Conservation (phyloP, 176 grass and related monocot species). For the Phragmites australis region DNA sequence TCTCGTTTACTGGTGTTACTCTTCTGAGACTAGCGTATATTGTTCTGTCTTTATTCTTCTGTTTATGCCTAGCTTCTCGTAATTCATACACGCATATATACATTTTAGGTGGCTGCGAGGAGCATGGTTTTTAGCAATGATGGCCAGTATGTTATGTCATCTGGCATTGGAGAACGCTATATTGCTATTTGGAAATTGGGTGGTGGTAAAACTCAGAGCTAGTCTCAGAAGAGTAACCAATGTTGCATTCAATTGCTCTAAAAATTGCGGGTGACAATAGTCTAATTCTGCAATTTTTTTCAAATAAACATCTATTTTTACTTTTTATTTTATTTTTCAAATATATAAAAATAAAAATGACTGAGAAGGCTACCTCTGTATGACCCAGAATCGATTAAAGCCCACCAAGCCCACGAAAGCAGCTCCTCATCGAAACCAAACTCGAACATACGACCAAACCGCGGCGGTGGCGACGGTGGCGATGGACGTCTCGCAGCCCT, state of each 20-base stretch:
- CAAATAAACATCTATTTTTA: too few relatives aligned
- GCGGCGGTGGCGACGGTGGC: conserved; percentile 48
- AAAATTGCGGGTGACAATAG: too few relatives aligned
- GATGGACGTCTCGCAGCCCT: conserved; percentile 55
- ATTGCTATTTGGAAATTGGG: conserved; percentile 87
- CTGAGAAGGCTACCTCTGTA: too few relatives aligned
- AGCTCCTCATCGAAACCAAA: conserved; percentile 13
- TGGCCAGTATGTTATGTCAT: conserved; percentile 72
- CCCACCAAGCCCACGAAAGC: conserved; percentile 2
- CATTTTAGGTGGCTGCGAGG: conserved; percentile 70
- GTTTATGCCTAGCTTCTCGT: conserved; percentile 20
- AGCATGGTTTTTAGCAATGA: conserved; percentile 83
- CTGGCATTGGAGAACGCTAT: conserved; percentile 82
- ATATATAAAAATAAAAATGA: too few relatives aligned
- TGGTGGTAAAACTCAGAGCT: conserved; percentile 57
- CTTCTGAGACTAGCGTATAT: conserved; percentile 4
- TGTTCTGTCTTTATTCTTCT: neutral
- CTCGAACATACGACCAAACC: neutral
- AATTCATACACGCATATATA: conserved; percentile 20
- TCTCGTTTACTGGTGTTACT: neutral
- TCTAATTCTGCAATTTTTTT: too few relatives aligned
- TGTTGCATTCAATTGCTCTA: too few relatives aligned
- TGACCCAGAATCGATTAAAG: neutral
- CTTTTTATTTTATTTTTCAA: too few relatives aligned
- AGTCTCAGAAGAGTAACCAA: too few relatives aligned